Evolutionary conservation across 2,329 filamentous ascomycete genomes (phyloP).

Genomic region (Fusarium siculi): DNA sequence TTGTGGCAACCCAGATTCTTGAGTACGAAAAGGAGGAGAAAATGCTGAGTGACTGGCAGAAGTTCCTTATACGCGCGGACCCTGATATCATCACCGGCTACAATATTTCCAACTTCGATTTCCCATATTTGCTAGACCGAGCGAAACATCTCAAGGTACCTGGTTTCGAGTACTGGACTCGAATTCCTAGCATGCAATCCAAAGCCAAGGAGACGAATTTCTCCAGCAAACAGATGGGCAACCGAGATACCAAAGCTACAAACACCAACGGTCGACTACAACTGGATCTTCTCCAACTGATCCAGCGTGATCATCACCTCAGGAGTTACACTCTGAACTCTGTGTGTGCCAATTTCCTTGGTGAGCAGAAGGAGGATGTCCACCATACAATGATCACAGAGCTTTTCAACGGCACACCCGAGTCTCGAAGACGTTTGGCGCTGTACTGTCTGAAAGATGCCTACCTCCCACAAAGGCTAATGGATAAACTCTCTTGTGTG

Average conservation of each 20-base stretch:
- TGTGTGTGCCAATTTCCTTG: conserved; percentile 92
- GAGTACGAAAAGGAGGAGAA: conserved; percentile 84
- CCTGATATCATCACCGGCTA: conserved; percentile 98
- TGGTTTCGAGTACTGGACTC: conserved; percentile 88
- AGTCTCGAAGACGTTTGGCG: conserved; percentile 88
- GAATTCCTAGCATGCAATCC: conserved; percentile 77
- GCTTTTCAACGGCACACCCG: conserved; percentile 93
- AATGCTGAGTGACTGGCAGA: conserved; percentile 92
- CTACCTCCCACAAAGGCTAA: conserved; percentile 89
- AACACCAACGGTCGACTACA: conserved; percentile 96
- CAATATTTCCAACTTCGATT: conserved; percentile 99
- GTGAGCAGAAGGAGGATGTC: conserved; percentile 98
- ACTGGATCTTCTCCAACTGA: conserved; percentile 90
- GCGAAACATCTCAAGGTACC: conserved; percentile 84
- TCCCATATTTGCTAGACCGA: conserved; percentile 91
- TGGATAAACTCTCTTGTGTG: conserved; percentile 98
- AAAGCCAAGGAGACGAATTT: conserved; percentile 83
- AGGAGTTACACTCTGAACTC: conserved; percentile 98
- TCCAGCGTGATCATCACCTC: conserved; percentile 94
- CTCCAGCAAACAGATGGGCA: conserved; percentile 98
- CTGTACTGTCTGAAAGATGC: conserved; percentile 98
- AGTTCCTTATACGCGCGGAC: conserved; percentile 90
- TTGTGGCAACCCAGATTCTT: conserved; percentile 93
- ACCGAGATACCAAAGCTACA: conserved; percentile 90
- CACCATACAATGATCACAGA: conserved; percentile 99